Conservation (phyloP, 2,329 filamentous ascomycete genomes). For the Monosporascus sp. region DNA sequence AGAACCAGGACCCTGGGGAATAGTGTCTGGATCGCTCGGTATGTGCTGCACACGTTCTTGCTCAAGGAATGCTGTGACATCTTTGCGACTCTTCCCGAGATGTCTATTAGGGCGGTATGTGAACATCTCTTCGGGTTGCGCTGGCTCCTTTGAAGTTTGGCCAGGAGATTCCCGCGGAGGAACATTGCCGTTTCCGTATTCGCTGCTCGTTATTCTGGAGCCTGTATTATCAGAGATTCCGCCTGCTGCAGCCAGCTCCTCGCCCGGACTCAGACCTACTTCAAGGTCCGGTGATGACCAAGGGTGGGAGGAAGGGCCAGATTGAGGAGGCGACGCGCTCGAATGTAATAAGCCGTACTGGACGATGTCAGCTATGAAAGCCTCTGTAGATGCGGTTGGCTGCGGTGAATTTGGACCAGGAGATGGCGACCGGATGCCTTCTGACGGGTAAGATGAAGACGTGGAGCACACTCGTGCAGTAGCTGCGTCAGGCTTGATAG, state of each 20-base stretch:
- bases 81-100: neutral
- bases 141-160: neutral
- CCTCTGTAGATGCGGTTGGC: constrained; percentile 8
- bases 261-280: constrained; percentile 8
- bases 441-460: constrained; percentile 17
- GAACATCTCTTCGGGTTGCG: neutral
- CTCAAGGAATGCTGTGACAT: neutral
- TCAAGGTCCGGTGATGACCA: neutral
- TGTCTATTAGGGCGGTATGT: neutral
- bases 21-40: neutral
- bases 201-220: constrained; percentile 7
- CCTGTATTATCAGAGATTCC: constrained; percentile 8
- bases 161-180: neutral
- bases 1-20: neutral
- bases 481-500: neutral
- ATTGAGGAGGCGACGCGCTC: neutral
- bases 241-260: constrained; percentile 9
- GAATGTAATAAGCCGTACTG: constrained; percentile 7
- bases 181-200: neutral
- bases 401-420: constrained; percentile 8
- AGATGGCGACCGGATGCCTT: constrained; percentile 13
- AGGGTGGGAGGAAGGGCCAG: constrained; percentile 2
- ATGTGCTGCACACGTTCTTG: neutral
- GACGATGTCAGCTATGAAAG: constrained; percentile 10
- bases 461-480: constrained; percentile 6